Evolutionary conservation across 495 filamentous ascomycete genomes (phyloP), one percentile per base, ranked within the genome.

Genomic region (Aspergillus egyptiacus): DNA sequence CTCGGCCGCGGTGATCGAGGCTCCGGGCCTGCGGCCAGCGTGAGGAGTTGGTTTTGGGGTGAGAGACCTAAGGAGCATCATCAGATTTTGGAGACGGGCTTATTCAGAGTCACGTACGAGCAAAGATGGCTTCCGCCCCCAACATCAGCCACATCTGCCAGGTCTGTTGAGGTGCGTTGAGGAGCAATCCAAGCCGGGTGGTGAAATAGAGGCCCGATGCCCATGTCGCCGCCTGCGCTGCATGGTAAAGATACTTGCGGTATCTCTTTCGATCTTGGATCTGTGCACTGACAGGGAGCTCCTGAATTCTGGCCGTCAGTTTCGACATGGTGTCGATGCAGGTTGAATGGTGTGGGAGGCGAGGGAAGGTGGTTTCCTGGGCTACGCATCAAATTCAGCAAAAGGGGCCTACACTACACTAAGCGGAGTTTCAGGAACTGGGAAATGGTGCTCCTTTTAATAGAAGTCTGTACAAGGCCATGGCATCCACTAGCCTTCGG

Each of bases 131-230:
- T 42, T 69, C 66, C 25, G 65, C 51, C 3, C 42, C 24, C 10
- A 67, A n/a, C 53, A 67, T 64, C 13, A 36, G 17, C 66, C 62
- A 69, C 36, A 59, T 61, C 35, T 57, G 57, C 64, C 64, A 69
- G 39, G 56, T 58, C 36, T 35, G 49, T 13, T 46, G 25, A 0
- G 49, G 30, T 1, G 31, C 25, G 6, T 38, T 46, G 13, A 56
- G 17, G 13, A 61, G 7, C 23, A 57, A 35, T 2, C 55, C 41
- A 11, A 61, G 23, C 6, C 66, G 62, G 14, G 54, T 24, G 2
- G 28, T 14, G 9, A 66, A 58, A 33, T 68, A 68, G 24, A 59
- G 5, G 36, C 57, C 47, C 6, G 48, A 48, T 9, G 28, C 49
- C 60, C 62, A 64, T 35, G 59, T 40, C 20, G 60, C 64, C 4